Base-by-base conservation (phyloP, 441 rosid species). In the Macaranga tanarius region DNA sequence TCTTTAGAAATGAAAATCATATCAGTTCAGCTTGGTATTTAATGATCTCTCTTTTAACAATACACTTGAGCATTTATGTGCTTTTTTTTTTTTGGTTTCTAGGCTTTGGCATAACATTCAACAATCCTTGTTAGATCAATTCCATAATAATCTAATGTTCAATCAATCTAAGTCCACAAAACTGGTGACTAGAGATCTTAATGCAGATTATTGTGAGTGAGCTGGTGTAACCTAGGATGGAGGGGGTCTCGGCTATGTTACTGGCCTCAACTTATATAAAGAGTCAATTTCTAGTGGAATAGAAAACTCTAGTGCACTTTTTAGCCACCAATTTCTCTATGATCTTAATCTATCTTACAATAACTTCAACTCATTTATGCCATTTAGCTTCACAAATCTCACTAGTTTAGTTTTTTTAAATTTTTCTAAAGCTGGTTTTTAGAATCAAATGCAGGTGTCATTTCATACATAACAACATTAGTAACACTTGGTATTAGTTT, bases 171-270 rank as follows among this genome's bases (percentile, higher is more conserved):
- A 0, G 15, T 82, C 87, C 13, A 17, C 47, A 16, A 80, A 75
- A 52, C 48, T 75, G 70, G 62, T 31, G 40, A 56, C 0, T 0
- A 87, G 93, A 91, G 4, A 11, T 34, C n/a, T n/a, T n/a, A n/a
- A n/a, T n/a, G n/a, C n/a, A 0, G 83, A 80, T 70, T 82, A 87
- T 58, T 84, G 89, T 51, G 0, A 19, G 0, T 87, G 88, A 87
- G 38, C 28, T 0, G 91, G 93, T 8, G 82, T 87, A n/a, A 17
- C 4, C 0, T 89, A 89, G 28, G 74, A 81, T 40, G 70, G 0
- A 3, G 59, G 15, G 2, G 86, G 82, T 54, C 76, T 0, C 13
- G 81, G 85, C 45, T 77, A 0, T 28, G 80, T 89, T 0, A 74
- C 50, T 44, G 76, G 65, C 0, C 83, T 89, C 1, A 80, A 87